These are phyloP conservation scores for Syncephalastrum monosporum DNA, from an alignment of 371 early-diverging fungal genomes.

Conservation along the genomic window DNA sequence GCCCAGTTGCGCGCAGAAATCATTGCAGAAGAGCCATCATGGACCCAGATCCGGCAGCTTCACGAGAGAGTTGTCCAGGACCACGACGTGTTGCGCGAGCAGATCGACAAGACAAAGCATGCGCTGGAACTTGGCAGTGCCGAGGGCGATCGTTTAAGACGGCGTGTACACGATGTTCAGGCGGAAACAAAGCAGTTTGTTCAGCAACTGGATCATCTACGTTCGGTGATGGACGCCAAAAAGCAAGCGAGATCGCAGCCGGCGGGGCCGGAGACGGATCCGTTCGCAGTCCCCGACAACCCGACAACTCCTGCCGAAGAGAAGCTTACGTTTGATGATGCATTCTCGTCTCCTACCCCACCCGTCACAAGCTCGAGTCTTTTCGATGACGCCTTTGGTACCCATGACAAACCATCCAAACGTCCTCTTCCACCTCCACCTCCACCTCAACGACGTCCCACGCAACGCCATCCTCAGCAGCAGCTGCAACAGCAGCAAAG, in stretches of 20 bases:
- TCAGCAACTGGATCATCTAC: conserved; percentile 25
- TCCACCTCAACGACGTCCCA: conserved; percentile 9
- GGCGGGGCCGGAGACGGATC: too few relatives aligned
- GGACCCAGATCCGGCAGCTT: conserved; percentile 24
- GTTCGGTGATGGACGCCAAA: not conserved
- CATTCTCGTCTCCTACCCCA: too few relatives aligned
- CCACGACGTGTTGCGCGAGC: conserved; percentile 13
- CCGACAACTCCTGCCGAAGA: too few relatives aligned
- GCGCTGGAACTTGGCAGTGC: conserved; percentile 27
- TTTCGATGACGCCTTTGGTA: conserved; percentile 51
- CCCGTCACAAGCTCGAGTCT: conserved; percentile 8
- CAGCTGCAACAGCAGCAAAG: conserved; percentile 5
- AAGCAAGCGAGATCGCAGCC: too few relatives aligned
- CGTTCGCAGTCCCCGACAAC: too few relatives aligned
- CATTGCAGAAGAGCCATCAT: conserved; percentile 22
- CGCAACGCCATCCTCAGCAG: conserved; percentile 10
- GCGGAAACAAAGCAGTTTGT: conserved; percentile 31
- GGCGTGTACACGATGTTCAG: conserved; percentile 37
- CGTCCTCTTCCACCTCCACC: conserved; percentile 29
- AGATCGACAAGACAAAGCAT: conserved; percentile 20
- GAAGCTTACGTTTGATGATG: too few relatives aligned
- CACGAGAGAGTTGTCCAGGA: conserved; percentile 28
- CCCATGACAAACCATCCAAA: conserved; percentile 12
- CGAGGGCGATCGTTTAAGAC: conserved; percentile 38
- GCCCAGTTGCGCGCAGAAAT: conserved; percentile 20